Base-by-base conservation (phyloP, 495 filamentous ascomycete species). In the Xylaria scruposa region DNA sequence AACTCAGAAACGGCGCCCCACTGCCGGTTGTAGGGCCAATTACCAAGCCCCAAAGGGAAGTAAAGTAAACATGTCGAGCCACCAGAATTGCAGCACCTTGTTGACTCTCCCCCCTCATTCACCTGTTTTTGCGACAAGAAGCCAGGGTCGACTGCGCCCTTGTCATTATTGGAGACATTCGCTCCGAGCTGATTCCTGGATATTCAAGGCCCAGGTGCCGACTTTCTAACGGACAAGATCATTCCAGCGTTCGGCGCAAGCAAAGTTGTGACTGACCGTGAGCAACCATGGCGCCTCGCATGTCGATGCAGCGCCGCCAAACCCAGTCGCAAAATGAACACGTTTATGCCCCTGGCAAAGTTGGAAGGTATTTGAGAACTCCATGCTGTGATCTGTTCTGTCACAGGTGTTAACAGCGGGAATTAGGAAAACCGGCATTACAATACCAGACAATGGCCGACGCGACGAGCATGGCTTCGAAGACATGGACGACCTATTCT, bases 381-480 rank as follows among this genome's bases (percentile, higher is more conserved):
- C 5, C 24, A 19, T 68, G 68, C 67, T 51, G 62, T 36, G 13
- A 26, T 13, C 15, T 17, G 8, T 15, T 4, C 17, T 6, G 13
- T 63, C 24, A 10, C 42, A 15, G 49, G 61, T 31, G 68, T 70
- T 77, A 47, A 76, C 62, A 7, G 36, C 56, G 19, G 47, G 59
- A 29, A 12, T n/a, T 74, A 86, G 84, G 40, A 89, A 95, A 87
- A 99, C 96, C 10, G 96, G 96, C 29, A 85, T 97, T 40, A 92
- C 89, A 1, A 80, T 99, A 36, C 87, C 89, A 77, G 94, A 98
- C 81, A 88, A 86, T 67, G 93, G 93, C 51, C 82, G 91, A 65
- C 91, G 94, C 82, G 94, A 98, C 82, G 96, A 94, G 78, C 84
- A 97, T 86, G 96, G 97, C 80, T 88, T 99, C 82, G 94, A 98